Evolutionary conservation across 202 grass and related monocot genomes (phyloP), one percentile per base, ranked within the genome.

Genomic region (Brachypodium distachyon): DNA sequence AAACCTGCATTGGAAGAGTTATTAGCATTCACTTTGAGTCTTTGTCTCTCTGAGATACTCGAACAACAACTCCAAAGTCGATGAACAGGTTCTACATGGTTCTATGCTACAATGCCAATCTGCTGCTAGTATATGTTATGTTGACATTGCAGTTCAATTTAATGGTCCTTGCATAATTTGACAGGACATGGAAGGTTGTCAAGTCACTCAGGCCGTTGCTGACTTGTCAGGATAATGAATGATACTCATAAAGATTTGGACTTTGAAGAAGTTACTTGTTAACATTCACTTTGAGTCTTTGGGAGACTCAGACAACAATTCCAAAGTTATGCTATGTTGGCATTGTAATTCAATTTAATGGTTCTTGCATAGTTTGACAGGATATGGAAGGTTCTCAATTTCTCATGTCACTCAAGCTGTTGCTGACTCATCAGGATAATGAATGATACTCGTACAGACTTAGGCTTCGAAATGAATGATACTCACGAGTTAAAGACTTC

Each of bases 1-100:
- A 66, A 96, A 96, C 79, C 92, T 96, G 81, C 72, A 80, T 76
- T 62, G 37, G 77, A 63, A 83, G 55, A 38, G 48, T 80, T 44
- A 28, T 58, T 60, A 72, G 25, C 56, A 58, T 39, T 48, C 34
- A 83, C 39, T 44, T 28, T 31, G 17, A 44, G 63, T 44, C 63
- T 25, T 67, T 21, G n/a, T n/a, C n/a, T n/a, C n/a, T n/a, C n/a
- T n/a, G 39, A 67, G 21, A 67, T 18, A 22, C 28, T 66, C 37
- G 66, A 72, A 70, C 11, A 80, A 62, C 6, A 64, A 64, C 71
- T 46, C 31, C 3, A 70, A 71, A 60, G 74, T 77, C 81, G 66
- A 67, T 26, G 1, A 79, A 58, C 47, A 21, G 13, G 23, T 12
- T 39, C 21, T 71, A 47, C 5, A 12, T 41, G 46, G 18, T 51